A percentile compares a stretch with the other conserved stretches of the same genome.
phyloP scores from a whole-genome alignment of 1,139 yeast genomes.

The Blastobotrys capitulatus region DNA sequence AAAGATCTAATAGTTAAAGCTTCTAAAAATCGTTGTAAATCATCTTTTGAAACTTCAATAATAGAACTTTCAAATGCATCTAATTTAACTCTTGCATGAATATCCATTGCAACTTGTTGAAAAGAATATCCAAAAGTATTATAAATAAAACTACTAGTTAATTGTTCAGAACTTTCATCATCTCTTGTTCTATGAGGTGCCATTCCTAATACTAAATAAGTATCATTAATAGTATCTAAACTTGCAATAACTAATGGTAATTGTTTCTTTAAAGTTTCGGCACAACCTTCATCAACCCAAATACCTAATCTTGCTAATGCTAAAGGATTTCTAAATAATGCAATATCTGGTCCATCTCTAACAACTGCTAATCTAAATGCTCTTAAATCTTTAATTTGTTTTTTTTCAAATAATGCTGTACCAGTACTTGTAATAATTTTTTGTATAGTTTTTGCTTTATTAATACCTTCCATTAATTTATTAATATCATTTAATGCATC shows the following conservation, averaged over 20 bases:
- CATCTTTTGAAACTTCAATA: constrained; percentile 84
- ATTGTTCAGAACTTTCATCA: constrained; percentile 27
- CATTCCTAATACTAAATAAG: constrained; percentile 83
- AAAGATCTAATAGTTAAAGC: constrained; percentile 45
- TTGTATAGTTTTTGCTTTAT: constrained; percentile 76
- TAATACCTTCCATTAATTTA: constrained; percentile 61
- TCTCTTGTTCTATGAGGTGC: constrained; percentile 72
- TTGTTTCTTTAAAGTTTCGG: constrained; percentile 64
- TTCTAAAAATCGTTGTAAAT: constrained; percentile 81
- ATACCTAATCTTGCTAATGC: constrained; percentile 78
- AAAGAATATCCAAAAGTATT: constrained; percentile 89
- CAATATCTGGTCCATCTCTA: constrained; percentile 82
- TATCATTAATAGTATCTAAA: constrained; percentile 64
- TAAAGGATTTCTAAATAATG: constrained; percentile 75
- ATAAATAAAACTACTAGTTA: constrained; percentile 15
- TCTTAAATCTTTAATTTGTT: constrained; percentile 69
- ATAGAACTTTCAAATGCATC: constrained; percentile 95
- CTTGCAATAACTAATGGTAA: constrained; percentile 88
- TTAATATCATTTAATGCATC: constrained; percentile 74
- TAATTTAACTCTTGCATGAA: constrained; percentile 84
- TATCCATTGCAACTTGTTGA: constrained; percentile 72
- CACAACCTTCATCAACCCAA: constrained; percentile 88
- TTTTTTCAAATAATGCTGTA: constrained; percentile 78
- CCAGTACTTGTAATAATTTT: constrained; percentile 86
- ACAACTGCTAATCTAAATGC: constrained; percentile 82